Percentiles rank a stretch among this genome's conserved stretches.
Conservation (phyloP, 2,329 filamentous ascomycete species). For the Scytalidium sp. region DNA sequence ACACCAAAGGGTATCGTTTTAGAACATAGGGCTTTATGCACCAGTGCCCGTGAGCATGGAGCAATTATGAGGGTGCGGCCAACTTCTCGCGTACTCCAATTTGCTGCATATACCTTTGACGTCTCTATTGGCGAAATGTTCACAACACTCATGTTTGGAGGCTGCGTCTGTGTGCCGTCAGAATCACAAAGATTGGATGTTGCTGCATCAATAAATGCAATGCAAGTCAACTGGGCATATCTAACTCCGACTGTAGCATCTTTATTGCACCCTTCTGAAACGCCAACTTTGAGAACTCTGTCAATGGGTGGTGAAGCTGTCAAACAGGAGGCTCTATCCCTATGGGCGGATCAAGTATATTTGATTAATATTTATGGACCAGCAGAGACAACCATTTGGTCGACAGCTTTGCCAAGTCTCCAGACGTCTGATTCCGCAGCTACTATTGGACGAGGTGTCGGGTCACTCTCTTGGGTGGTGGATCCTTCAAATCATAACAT, state of each 20-base stretch:
- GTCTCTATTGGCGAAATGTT: constrained; percentile 12
- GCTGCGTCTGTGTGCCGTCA: constrained; percentile 14
- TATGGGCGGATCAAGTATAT: constrained; percentile 8
- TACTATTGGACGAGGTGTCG: constrained; percentile 2
- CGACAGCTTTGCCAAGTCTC: not conserved
- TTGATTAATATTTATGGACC: constrained; percentile 14
- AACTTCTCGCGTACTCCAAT: constrained; percentile 11
- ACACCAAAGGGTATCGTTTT: constrained; percentile 14
- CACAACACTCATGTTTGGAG: constrained; percentile 10
- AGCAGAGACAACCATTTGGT: constrained; percentile 12
- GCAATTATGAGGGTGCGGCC: constrained; percentile 3
- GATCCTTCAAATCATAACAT: constrained; percentile 2
- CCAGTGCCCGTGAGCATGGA: constrained; percentile 3
- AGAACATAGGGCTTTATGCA: constrained; percentile 8
- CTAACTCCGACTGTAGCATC: constrained; percentile 15
- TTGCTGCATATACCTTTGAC: constrained; percentile 14
- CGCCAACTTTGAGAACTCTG: constrained; percentile 11
- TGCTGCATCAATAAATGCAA: constrained; percentile 7
- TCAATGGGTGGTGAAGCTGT: constrained; percentile 14
- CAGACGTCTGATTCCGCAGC: constrained; percentile 34
- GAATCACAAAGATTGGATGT: constrained; percentile 14
- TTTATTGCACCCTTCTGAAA: constrained; percentile 9
- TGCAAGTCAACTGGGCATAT: constrained; percentile 11
- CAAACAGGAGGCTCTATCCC: constrained; percentile 9
- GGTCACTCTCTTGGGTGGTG: constrained; percentile 3